Conservation (phyloP, 2,329 filamentous ascomycete species). For the Amesomyces nigricolor region DNA sequence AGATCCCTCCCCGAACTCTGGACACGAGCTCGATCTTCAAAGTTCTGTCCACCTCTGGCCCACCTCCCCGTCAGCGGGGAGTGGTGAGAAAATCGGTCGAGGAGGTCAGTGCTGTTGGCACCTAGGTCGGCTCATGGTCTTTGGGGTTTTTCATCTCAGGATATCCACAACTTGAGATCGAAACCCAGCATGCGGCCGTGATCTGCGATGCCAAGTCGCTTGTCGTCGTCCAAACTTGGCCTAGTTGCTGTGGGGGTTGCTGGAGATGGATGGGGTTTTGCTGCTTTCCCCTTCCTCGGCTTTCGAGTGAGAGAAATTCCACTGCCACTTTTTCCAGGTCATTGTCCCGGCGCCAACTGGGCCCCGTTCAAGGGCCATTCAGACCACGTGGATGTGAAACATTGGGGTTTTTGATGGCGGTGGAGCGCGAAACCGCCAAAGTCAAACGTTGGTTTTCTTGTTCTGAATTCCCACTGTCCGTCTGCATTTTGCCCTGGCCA, state of each 20-base stretch:
- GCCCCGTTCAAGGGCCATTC: background rate
- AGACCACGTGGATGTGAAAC: background rate
- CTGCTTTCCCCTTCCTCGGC: background rate
- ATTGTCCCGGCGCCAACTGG: background rate
- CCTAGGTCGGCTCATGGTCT: too few species aligned
- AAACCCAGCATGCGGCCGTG: background rate
- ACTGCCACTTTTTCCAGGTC: background rate
- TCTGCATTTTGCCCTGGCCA: too few species aligned
- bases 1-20: too few species aligned
- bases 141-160: too few species aligned
- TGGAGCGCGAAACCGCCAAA: background rate
- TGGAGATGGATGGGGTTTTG: background rate
- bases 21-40: too few species aligned
- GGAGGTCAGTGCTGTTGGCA: too few species aligned
- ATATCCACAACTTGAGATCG: background rate
- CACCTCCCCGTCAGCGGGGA: background rate
- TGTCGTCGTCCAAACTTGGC: background rate
- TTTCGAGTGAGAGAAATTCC: background rate
- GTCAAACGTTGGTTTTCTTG: too few species aligned
- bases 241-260: too few species aligned
- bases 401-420: background rate
- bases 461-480: too few species aligned
- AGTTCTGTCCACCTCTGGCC: background rate
- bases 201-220: constrained; percentile 9
- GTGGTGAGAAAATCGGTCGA: background rate